These are phyloP conservation scores for Xylariales sp. DNA, from an alignment of 2,329 filamentous ascomycete species.

Conservation along the genomic window DNA sequence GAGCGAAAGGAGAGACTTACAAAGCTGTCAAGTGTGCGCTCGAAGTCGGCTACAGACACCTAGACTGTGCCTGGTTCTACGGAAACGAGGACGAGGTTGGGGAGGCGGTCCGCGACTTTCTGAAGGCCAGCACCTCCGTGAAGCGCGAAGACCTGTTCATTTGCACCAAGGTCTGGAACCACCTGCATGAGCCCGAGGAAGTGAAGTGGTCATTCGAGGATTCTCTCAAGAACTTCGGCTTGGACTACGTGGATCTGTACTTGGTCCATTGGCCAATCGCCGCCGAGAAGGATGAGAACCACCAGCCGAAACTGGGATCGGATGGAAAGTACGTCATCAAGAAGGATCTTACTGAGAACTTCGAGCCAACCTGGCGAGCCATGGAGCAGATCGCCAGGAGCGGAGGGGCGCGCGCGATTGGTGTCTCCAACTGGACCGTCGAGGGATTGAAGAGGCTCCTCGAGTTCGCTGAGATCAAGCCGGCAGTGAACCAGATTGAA, in stretches of 20 bases:
- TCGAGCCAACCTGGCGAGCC: slow-evolving; percentile 56
- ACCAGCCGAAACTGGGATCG: slow-evolving; percentile 38
- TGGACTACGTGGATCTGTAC: slow-evolving; percentile 54
- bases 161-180: slow-evolving; percentile 67
- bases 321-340: slow-evolving; percentile 45
- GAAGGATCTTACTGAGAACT: slow-evolving; percentile 62
- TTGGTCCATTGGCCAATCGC: slow-evolving; percentile 51
- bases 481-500: slow-evolving; percentile 41
- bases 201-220: slow-evolving; percentile 51
- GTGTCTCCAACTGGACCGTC: slow-evolving; percentile 42
- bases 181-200: slow-evolving; percentile 57
- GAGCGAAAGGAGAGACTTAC: slow-evolving; percentile 54
- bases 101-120: slow-evolving; percentile 46
- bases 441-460: slow-evolving; percentile 34
- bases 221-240: slow-evolving; percentile 47
- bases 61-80: slow-evolving; percentile 67
- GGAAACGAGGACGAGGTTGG: slow-evolving; percentile 62
- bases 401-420: slow-evolving; percentile 33
- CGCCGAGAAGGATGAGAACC: slow-evolving; percentile 37
- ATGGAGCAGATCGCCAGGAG: slow-evolving; percentile 43
- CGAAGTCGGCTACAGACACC: slow-evolving; percentile 59
- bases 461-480: slow-evolving; percentile 33
- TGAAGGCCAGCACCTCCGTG: slow-evolving; percentile 35
- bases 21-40: slow-evolving; percentile 60
- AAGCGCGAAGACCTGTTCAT: slow-evolving; percentile 50